phyloP scores from a whole-genome alignment of 2,329 filamentous ascomycete species.

The Penicillium hesseltinei region DNA sequence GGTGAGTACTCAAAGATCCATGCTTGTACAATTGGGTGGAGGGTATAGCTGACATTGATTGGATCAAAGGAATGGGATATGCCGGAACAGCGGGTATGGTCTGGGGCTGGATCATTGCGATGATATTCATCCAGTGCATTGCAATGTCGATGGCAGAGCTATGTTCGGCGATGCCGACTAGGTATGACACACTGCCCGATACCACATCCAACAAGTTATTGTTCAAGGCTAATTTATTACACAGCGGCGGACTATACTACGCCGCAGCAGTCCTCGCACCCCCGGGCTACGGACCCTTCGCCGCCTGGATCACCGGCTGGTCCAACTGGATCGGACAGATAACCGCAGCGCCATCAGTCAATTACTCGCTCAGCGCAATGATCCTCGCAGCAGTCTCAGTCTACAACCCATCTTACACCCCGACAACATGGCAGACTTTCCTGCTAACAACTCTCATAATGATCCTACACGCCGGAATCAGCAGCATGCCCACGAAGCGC shows the following conservation, averaged over 20 bases:
- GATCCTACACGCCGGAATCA: constrained; percentile 65
- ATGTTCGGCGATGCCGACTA: constrained; percentile 71
- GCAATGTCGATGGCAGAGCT: constrained; percentile 69
- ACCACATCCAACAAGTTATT: background rate
- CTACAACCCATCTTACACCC: constrained; percentile 62
- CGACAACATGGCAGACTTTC: constrained; percentile 65
- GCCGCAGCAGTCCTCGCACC: constrained; percentile 69
- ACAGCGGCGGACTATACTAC: constrained; percentile 68
- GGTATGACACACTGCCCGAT: constrained; percentile 29
- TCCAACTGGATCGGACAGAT: constrained; percentile 68
- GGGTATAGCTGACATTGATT: background rate
- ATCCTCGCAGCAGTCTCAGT: constrained; percentile 70
- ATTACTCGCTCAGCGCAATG: constrained; percentile 68
- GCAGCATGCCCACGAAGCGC: constrained; percentile 68
- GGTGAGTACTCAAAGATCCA: constrained; percentile 43
- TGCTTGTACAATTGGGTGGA: background rate
- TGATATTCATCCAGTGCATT: constrained; percentile 69
- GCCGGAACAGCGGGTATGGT: constrained; percentile 64
- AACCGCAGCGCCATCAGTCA: constrained; percentile 64
- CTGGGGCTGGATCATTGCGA: constrained; percentile 73
- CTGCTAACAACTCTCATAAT: constrained; percentile 66
- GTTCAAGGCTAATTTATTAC: background rate
- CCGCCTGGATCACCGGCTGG: constrained; percentile 69
- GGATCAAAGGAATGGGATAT: constrained; percentile 49
- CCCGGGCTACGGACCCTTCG: constrained; percentile 63